A percentile compares a stretch with the other conserved stretches of the same genome.
phyloP scores from a whole-genome alignment of 2,329 filamentous ascomycete species.

The Orbilia quercus region DNA sequence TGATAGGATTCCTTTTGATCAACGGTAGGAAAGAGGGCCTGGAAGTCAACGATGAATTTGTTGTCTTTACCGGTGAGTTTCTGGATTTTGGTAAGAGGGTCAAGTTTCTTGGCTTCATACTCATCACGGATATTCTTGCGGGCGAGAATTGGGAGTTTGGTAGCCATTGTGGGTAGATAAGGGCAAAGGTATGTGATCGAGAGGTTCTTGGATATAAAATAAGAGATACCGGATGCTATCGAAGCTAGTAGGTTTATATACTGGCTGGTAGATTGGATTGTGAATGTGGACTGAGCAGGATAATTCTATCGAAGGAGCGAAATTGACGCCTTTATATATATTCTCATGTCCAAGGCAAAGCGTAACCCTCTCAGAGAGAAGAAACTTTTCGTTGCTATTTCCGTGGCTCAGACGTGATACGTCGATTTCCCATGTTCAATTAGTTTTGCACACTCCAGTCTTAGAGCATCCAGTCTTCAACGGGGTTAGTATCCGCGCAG shows the following conservation, averaged over 20 bases:
- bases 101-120: conserved; percentile 21
- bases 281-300: conserved; percentile 31
- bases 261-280: conserved; percentile 28
- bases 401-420: conserved; percentile 8
- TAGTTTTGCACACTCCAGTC: neutral
- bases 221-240: conserved; percentile 48
- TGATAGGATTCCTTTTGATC: conserved; percentile 35
- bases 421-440: conserved; percentile 10
- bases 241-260: conserved; percentile 34
- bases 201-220: neutral
- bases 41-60: conserved; percentile 43
- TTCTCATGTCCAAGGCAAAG: neutral
- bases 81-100: conserved; percentile 19
- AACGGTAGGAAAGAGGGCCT: conserved; percentile 22
- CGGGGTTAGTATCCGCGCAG: conserved; percentile 31
- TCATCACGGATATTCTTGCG: conserved; percentile 54
- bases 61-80: conserved; percentile 43
- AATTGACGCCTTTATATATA: conserved; percentile 40
- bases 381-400: conserved; percentile 13
- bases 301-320: conserved; percentile 23
- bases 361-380: neutral
- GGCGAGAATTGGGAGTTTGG: conserved; percentile 45
- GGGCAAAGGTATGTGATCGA: neutral
- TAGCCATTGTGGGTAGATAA: conserved; percentile 30
- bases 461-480: conserved; percentile 28